A percentile compares a stretch with the other conserved stretches of the same genome.
These are phyloP conservation scores for Lenwebbia sp. DNA, from an alignment of 345 rosid species.

Conservation along the genomic window DNA sequence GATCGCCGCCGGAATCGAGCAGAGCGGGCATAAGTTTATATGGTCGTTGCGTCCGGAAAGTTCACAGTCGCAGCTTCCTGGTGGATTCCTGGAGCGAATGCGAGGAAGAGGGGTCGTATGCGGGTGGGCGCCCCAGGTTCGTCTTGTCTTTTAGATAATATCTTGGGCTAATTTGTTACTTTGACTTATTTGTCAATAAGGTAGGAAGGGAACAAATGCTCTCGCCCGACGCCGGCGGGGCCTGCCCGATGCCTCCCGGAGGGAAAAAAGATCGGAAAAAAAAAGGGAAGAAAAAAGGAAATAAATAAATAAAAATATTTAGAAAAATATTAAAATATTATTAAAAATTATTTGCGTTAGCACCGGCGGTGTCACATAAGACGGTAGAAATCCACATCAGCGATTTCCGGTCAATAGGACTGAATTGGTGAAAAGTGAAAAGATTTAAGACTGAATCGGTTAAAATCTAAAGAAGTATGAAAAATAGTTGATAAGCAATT, in stretches of 20 bases:
- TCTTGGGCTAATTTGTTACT: neutral
- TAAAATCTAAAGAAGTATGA: neutral
- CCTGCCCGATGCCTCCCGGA: too few species aligned
- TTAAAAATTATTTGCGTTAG: too few species aligned
- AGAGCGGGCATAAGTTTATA: slow-evolving; percentile 20
- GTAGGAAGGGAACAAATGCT: neutral
- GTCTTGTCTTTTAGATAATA: neutral
- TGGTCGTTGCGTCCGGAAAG: slow-evolving; percentile 19
- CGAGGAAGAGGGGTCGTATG: slow-evolving; percentile 12
- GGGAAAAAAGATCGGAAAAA: too few species aligned
- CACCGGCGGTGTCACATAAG: too few species aligned
- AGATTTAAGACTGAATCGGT: too few species aligned
- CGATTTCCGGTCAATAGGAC: too few species aligned
- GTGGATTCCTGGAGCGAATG: slow-evolving; percentile 19
- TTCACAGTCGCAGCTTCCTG: slow-evolving; percentile 10
- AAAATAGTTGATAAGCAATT: neutral
- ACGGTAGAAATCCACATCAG: too few species aligned
- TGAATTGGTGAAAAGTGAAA: too few species aligned
- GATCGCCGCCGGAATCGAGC: slow-evolving; percentile 32
- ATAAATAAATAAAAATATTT: too few species aligned
- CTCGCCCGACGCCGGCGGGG: too few species aligned
- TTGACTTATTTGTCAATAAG: fast-evolving
- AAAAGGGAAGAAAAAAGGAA: too few species aligned
- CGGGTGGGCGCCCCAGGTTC: slow-evolving; percentile 34
- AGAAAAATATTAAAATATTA: too few species aligned